Conservation (phyloP, 73 alveolate genomes). For the Strombidium stylifer region DNA sequence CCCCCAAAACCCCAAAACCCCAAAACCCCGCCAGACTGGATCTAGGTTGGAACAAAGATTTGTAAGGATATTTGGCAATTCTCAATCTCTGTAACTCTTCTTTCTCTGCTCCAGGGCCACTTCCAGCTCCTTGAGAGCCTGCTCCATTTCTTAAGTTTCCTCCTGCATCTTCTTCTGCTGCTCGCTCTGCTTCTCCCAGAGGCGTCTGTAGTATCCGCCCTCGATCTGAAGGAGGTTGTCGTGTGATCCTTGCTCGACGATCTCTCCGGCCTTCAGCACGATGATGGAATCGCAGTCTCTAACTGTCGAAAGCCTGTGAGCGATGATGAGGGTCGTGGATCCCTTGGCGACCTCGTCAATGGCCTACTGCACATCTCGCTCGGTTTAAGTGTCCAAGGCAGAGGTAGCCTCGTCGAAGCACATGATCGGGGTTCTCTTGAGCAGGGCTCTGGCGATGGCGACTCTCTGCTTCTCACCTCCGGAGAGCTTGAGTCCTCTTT, state of each 20-base stretch:
- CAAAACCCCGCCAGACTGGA: too few species aligned
- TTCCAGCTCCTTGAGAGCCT: conserved; percentile 18
- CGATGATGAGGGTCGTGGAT: conserved; percentile 80
- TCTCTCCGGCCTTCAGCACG: conserved; percentile 66
- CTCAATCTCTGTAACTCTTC: too few species aligned
- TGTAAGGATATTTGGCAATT: too few species aligned
- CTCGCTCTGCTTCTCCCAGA: conserved; percentile 51
- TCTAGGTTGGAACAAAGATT: too few species aligned
- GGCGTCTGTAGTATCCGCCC: conserved; percentile 44
- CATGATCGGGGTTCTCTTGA: conserved; percentile 74
- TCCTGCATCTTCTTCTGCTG: conserved; percentile 21
- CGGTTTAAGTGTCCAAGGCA: conserved; percentile 79
- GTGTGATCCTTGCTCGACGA: conserved; percentile 73
- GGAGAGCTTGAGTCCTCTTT: conserved; percentile 70
- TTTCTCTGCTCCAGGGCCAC: conserved; percentile 21
- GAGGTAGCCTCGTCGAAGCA: conserved; percentile 89
- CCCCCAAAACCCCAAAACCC: too few species aligned
- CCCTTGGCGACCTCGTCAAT: conserved; percentile 68
- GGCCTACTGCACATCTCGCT: conserved; percentile 70
- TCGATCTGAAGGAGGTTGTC: conserved; percentile 38
- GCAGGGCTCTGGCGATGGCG: conserved; percentile 83
- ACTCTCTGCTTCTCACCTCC: conserved; percentile 84
- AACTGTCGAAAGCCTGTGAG: conserved; percentile 84
- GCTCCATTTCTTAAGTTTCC: conserved; percentile 10
- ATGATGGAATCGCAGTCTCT: conserved; percentile 60